A percentile compares a stretch with the other conserved stretches of the same genome.
These are phyloP conservation scores for Glaciozyma martinii DNA, from an alignment of 768 basidiomycete species.

Conservation along the genomic window DNA sequence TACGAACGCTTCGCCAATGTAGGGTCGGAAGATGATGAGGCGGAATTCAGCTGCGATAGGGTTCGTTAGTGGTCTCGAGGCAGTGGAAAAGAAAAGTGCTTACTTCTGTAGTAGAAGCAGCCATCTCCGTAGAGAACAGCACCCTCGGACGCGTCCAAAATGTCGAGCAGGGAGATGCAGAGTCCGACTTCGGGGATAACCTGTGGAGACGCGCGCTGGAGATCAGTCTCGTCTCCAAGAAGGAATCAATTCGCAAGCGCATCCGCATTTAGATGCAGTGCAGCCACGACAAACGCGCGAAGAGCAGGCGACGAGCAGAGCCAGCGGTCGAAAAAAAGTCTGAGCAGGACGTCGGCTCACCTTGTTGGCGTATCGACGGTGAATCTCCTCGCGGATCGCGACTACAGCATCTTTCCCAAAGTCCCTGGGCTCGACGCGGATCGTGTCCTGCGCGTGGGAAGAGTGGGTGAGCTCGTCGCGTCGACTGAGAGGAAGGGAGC, in stretches of 20 bases:
- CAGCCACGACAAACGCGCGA: too few species aligned
- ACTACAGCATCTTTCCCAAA: conserved; percentile 69
- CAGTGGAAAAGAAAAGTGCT: not conserved
- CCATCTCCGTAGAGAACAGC: conserved; percentile 93
- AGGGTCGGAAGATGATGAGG: conserved; percentile 83
- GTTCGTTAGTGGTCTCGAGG: not conserved
- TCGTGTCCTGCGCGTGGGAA: conserved; percentile 58
- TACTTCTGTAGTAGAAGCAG: conserved; percentile 87
- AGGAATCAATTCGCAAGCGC: not conserved
- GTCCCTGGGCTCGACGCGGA: conserved; percentile 77
- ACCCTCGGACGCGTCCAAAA: conserved; percentile 77
- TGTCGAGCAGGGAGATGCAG: conserved; percentile 80
- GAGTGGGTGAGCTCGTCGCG: not conserved
- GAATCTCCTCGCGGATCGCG: conserved; percentile 73
- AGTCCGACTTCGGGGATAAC: conserved; percentile 84
- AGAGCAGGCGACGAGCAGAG: too few species aligned
- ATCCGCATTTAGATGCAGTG: too few species aligned
- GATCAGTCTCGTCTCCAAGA: not conserved
- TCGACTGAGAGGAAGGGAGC: not conserved
- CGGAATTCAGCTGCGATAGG: conserved; percentile 63
- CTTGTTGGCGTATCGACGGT: conserved; percentile 88
- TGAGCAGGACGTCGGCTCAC: conserved; percentile 23
- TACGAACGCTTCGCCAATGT: conserved; percentile 76
- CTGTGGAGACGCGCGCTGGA: conserved; percentile 37
- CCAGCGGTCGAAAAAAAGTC: too few species aligned